Base-by-base conservation (phyloP, 1,284 basidiomycete species). In the Apiotrichum brassicae region DNA sequence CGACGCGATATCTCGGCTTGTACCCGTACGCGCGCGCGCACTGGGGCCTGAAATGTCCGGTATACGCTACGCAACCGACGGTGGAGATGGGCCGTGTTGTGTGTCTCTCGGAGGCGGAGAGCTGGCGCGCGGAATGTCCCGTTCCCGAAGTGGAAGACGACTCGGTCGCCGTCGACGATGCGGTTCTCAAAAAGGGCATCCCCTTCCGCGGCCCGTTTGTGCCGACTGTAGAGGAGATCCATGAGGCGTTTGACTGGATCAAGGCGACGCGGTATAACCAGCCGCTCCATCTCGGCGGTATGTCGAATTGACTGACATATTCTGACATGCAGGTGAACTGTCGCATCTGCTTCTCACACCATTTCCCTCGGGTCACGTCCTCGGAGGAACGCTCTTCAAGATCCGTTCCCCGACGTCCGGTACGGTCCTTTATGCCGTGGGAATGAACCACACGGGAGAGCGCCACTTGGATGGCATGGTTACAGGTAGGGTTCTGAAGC, bases 371-470 rank as follows among this genome's bases (percentile, higher is more conserved):
- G 95, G 95, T 0, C 93, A 97, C 70, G 89, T 90, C 0, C 81
- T 99, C 18, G 95, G 95, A 59, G 95, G 94, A 43, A 92, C 93
- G 3, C 87, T 99, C 58, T 98, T 93, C 93, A 97, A 97, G 71
- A 86, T 99, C 53, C 85, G 95, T 33, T 97, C 92, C 1, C 93
- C 95, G 2, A 92, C 91, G 0, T 88, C 90, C 8, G 94, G 93
- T 7, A 97, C 95, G 3, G 85, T 98, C 18, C 77, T 98, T 25
- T 95, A 98, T 68, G 94, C 93, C 12, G 88, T 97, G 18, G 84
- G 94, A 61, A 82, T 97, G 77, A 98, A 98, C 69, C 95, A 99
- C 70, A 93, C 92, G 78, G 82, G 84, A 51, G 95, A 99, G 71
- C 82, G 93, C 30, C 95, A 97, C 75, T 77, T 99, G 24, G 93